Evolutionary conservation across 2,329 filamentous ascomycete species (phyloP).

Genomic region (Knufia petricola): DNA sequence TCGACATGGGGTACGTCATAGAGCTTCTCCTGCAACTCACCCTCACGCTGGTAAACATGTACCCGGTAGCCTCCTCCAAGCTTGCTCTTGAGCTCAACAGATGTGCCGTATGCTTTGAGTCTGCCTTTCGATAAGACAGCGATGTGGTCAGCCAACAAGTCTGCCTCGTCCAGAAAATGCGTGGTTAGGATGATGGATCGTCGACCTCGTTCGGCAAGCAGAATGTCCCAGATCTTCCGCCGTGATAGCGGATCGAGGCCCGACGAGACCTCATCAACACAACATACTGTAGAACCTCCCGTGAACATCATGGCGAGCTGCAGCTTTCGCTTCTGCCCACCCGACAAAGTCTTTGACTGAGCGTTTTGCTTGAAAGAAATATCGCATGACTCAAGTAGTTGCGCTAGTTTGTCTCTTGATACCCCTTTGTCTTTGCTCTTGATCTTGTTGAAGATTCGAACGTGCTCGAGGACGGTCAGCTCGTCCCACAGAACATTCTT

Average conservation of each 20-base stretch:
- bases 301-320: conserved; percentile 94
- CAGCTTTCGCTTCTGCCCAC: conserved; percentile 84
- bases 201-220: conserved; percentile 70
- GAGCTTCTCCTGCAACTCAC: conserved; percentile 31
- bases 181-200: conserved; percentile 82
- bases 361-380: conserved; percentile 64
- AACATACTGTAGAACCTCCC: conserved; percentile 77
- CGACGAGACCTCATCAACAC: conserved; percentile 82
- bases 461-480: conserved; percentile 75
- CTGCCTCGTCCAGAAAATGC: conserved; percentile 88
- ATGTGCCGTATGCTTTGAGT: conserved; percentile 72
- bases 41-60: conserved; percentile 54
- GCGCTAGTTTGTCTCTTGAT: conserved; percentile 29
- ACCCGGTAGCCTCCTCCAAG: conserved; percentile 79
- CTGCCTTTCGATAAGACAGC: conserved; percentile 77
- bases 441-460: conserved; percentile 71
- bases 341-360: conserved; percentile 67
- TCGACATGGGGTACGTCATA: conserved; percentile 51
- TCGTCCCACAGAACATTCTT: conserved; percentile 93
- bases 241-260: conserved; percentile 79
- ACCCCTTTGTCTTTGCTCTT: conserved; percentile 44
- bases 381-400: conserved; percentile 61
- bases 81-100: conserved; percentile 72
- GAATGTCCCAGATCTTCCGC: conserved; percentile 88
- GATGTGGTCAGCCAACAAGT: conserved; percentile 80